Evolutionary conservation across 2,329 filamentous ascomycete genomes (phyloP), one percentile per base, ranked within the genome.

Genomic region (Aspergillus pseudoterreus): DNA sequence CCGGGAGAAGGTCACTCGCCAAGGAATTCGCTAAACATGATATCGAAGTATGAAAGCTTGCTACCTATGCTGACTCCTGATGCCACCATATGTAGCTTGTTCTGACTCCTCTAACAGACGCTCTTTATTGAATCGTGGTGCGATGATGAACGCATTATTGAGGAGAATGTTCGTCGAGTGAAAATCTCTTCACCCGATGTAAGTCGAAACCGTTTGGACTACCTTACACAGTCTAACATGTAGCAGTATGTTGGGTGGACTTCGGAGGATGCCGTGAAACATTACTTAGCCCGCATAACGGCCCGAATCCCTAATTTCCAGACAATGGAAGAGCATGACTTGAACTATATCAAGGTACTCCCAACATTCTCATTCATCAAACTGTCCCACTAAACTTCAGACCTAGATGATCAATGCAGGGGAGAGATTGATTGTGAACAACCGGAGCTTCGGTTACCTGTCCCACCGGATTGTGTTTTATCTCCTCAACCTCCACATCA

Each of bases 21-120:
- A 96, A 95, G 72, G 94, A 99, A 66, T 96, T 99, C 68, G 87
- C 89, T n/a, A 97, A 96, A 74, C 90, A 96, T 68, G 90, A 96
- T 65, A 92, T 99, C 52, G 88, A 92, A 78, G 87, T 89, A 72
- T 60, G 71, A 50, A 9, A 35, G 42, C n/a, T 17, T 43, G n/a
- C 4, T 36, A 45, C 11, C 10, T 15, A 14, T 21, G 36, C 15
- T 4, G 11, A 11, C 15, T 46, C 4, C 24, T 14, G 2, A 17
- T 41, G 12, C 32, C 19, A 45, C 49, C 17, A 43, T n/a, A 36
- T 43, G 19, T 21, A 14, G n/a, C 11, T 22, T 38, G 12, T 4
- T 50, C 39, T 22, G 19, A 21, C 15, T 19, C 39, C 8, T 30
- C 10, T 8, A 10, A n/a, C 64, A 96, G 84, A 97, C 94, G 0